Evolutionary conservation across 2,329 filamentous ascomycete genomes (phyloP), one percentile per base, ranked within the genome.

Genomic region (Fusarium sp.): DNA sequence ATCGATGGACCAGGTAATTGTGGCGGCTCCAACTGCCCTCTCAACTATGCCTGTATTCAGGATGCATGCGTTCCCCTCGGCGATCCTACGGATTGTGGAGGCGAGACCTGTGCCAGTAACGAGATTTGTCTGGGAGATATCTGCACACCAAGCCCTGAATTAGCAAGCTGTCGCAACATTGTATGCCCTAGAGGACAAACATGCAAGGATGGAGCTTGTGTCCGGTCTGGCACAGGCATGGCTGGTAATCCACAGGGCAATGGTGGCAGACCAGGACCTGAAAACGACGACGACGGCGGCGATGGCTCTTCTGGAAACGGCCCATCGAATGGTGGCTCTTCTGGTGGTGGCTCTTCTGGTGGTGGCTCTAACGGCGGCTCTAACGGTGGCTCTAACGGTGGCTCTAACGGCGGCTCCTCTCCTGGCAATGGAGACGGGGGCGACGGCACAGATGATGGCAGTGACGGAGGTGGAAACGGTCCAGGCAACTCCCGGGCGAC

Each of bases 71-170:
- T 73, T 1, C 19, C 52, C 13, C 44, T 62, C 7, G 52, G 43
- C 3, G 42, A 71, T 21, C 33, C 67, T 4, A 28, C 39, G 3
- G 17, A 53, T 21, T 73, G 70, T 19, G 68, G 56, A 14, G 49
- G 49, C 2, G 33, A 52, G n/a, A 9, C n/a, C 9, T 73, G 70
- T 5, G 13, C 19, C 6, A 43, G n/a, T 6, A 44, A 44, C 9
- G 50, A 70, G 17, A 44, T 67, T 13, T 73, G 70, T 14, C 3
- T 73, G 7, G 46, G 56, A 3, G 34, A 61, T 10, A 47, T 43
- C 6, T 73, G 70, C 21, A 64, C 52, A 5, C 22, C 64, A 0
- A 59, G 39, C 3, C 26, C 59, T 1, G 34, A 13, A 2, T 24
- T 68, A 8, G 45, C 45, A 1, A 62, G 50, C 19, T 68, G 65